phyloP scores from a whole-genome alignment of 169 alveolate species.

The Cryptosporidium xiaoi region DNA sequence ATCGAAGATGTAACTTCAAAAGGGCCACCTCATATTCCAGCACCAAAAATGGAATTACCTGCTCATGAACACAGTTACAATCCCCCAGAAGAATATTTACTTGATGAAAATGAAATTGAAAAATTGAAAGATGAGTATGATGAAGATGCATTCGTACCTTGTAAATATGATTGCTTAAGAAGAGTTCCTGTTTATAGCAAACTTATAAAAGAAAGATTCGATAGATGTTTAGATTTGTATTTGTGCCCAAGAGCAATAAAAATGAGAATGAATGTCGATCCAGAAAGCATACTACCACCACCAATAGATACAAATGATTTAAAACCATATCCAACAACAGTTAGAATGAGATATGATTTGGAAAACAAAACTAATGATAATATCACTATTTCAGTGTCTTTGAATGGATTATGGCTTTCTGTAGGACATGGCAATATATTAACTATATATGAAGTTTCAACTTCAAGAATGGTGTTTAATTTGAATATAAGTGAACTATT shows the following conservation, averaged over 20 bases:
- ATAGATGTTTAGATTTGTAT: slow-evolving; percentile 92
- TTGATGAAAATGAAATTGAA: slow-evolving; percentile 80
- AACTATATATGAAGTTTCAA: slow-evolving; percentile 45
- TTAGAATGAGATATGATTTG: slow-evolving; percentile 83
- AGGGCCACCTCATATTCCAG: slow-evolving; percentile 88
- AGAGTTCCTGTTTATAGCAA: slow-evolving; percentile 91
- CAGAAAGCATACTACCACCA: slow-evolving; percentile 87
- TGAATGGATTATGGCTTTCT: slow-evolving; percentile 53
- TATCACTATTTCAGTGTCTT: slow-evolving; percentile 79
- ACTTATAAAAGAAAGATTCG: slow-evolving; percentile 88
- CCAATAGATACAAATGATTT: slow-evolving; percentile 88
- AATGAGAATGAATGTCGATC: slow-evolving; percentile 89
- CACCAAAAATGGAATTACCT: slow-evolving; percentile 93
- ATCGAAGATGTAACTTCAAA: slow-evolving; percentile 29
- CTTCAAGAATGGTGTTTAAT: slow-evolving; percentile 27
- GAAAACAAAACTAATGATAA: slow-evolving; percentile 82
- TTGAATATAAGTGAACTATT: slow-evolving; percentile 76
- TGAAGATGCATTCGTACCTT: slow-evolving; percentile 83
- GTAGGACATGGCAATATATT: slow-evolving; percentile 30
- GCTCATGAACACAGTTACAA: slow-evolving; percentile 93
- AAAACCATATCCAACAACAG: slow-evolving; percentile 89
- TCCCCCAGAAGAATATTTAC: slow-evolving; percentile 92
- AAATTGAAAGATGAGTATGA: slow-evolving; percentile 30
- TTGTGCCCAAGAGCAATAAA: slow-evolving; percentile 92
- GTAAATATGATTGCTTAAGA: slow-evolving; percentile 88